Evolutionary conservation across 495 filamentous ascomycete genomes (phyloP).

Genomic region (Talaromyces proteolyticus): DNA sequence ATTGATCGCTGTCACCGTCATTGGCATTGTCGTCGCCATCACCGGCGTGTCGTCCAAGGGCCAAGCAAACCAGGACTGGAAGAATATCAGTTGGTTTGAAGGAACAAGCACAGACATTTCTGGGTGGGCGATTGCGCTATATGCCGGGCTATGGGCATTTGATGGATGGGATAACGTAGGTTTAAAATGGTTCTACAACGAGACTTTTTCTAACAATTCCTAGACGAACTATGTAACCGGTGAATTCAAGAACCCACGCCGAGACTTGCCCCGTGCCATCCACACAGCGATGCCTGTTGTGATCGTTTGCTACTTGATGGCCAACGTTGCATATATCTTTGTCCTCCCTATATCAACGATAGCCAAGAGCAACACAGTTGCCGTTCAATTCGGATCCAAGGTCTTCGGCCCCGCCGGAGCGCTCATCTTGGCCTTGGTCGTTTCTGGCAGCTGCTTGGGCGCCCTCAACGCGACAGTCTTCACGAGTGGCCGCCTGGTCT

Average conservation of each 20-base stretch:
- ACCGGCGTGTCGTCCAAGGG: conserved; percentile 78
- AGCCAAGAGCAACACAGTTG: conserved; percentile 83
- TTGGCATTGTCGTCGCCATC: conserved; percentile 81
- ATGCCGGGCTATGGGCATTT: conserved; percentile 95
- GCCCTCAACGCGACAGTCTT: conserved; percentile 94
- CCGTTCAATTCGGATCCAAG: conserved; percentile 85
- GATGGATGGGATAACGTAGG: conserved; percentile 98
- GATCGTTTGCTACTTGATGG: conserved; percentile 82
- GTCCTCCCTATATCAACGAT: conserved; percentile 80
- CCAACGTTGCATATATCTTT: conserved; percentile 90
- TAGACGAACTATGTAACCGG: conserved; percentile 96
- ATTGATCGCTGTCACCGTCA: conserved; percentile 78
- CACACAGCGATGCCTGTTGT: conserved; percentile 96
- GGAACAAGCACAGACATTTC: conserved; percentile 73
- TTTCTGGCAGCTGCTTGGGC: conserved; percentile 83
- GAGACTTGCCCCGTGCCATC: conserved; percentile 90
- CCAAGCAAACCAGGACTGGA: conserved; percentile 79
- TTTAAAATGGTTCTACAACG: conserved; percentile 7
- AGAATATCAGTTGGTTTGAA: conserved; percentile 80
- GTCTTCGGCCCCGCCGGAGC: conserved; percentile 83
- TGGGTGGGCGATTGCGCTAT: conserved; percentile 85
- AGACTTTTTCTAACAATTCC: not conserved
- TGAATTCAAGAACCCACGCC: conserved; percentile 85
- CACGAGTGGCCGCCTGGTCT: conserved; percentile 85
- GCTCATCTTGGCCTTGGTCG: conserved; percentile 81